Conservation (phyloP, 1,139 yeast genomes). For the Debaryomyces fabryi region DNA sequence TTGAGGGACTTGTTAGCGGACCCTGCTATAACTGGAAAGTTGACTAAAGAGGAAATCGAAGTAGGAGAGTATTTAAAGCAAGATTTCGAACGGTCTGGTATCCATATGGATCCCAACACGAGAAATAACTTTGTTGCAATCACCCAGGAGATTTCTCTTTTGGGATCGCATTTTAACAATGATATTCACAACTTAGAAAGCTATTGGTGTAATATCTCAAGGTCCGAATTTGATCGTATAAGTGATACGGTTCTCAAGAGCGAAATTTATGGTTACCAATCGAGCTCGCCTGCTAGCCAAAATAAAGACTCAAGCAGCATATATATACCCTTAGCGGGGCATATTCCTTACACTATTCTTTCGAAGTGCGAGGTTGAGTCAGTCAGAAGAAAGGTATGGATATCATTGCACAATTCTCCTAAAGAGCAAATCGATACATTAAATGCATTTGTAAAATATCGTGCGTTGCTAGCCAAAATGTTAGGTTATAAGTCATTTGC, state of each 20-base stretch:
- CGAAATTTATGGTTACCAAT: constrained; percentile 33
- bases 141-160: constrained; percentile 78
- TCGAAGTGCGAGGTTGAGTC: constrained; percentile 58
- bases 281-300: constrained; percentile 18
- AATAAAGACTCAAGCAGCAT: constrained; percentile 14
- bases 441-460: constrained; percentile 59
- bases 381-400: constrained; percentile 73
- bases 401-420: constrained; percentile 63
- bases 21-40: constrained; percentile 32
- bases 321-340: constrained; percentile 67
- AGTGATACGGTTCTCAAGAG: constrained; percentile 24
- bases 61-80: constrained; percentile 81
- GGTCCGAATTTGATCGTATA: constrained; percentile 34
- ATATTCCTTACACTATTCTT: constrained; percentile 66
- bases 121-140: constrained; percentile 73
- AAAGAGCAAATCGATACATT: constrained; percentile 62
- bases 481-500: constrained; percentile 75
- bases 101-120: constrained; percentile 71
- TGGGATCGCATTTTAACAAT: constrained; percentile 78
- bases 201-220: constrained; percentile 41
- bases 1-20: constrained; percentile 58
- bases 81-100: constrained; percentile 91
- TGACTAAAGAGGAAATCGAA: constrained; percentile 72
- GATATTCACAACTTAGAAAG: constrained; percentile 51
- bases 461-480: constrained; percentile 74